Conservation (phyloP, 352 stramenopile genomes). For the Pythium coloratum region DNA sequence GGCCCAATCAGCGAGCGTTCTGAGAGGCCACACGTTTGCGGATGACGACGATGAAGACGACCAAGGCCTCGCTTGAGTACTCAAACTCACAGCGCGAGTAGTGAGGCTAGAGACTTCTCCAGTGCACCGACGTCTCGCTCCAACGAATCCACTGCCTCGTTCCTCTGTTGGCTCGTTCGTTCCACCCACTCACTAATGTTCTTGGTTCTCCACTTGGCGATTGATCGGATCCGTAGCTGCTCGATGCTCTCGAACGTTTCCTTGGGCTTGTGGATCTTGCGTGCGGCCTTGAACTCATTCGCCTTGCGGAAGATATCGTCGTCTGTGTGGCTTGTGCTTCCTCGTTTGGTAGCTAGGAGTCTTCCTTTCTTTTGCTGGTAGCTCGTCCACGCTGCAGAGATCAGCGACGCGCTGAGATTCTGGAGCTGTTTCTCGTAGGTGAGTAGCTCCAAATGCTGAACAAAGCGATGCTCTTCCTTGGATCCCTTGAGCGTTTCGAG, state of each 20-base stretch:
- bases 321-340: background rate
- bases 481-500: slow-evolving; percentile 60
- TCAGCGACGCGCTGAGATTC: slow-evolving; percentile 32
- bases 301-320: slow-evolving; percentile 16
- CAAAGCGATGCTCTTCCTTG: slow-evolving; percentile 49
- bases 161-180: slow-evolving; percentile 6
- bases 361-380: background rate
- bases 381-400: slow-evolving; percentile 37
- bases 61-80: background rate
- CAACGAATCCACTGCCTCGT: slow-evolving; percentile 10
- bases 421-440: slow-evolving; percentile 41
- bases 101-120: slow-evolving; percentile 7
- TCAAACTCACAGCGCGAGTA: slow-evolving; percentile 6
- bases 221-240: slow-evolving; percentile 16
- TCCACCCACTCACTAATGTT: slow-evolving; percentile 20
- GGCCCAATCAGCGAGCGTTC: slow-evolving; percentile 48
- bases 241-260: slow-evolving; percentile 25
- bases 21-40: slow-evolving; percentile 59
- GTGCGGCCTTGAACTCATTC: slow-evolving; percentile 15
- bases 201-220: slow-evolving; percentile 22
- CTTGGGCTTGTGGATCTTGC: slow-evolving; percentile 16
- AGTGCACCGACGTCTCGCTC: slow-evolving; percentile 15
- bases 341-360: background rate
- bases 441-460: slow-evolving; percentile 44
- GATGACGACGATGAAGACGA: slow-evolving; percentile 27